These are phyloP conservation scores for Gracilaria domingensis DNA, from an alignment of 23 red algal species.

Conservation along the genomic window DNA sequence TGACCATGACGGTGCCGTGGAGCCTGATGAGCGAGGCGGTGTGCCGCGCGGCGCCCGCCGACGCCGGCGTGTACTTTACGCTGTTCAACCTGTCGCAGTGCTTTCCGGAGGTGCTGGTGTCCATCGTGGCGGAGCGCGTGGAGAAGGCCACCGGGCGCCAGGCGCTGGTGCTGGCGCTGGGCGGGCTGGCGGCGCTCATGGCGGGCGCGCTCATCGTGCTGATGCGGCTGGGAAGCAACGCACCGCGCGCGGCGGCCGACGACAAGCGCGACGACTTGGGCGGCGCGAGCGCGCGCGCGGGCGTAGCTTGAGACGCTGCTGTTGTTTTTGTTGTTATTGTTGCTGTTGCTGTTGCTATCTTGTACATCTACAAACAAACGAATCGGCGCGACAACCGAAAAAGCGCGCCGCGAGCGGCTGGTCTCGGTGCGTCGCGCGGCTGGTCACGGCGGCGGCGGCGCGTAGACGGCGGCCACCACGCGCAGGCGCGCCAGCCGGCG, in stretches of 20 bases:
- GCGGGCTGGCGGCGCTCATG: conserved; percentile 53
- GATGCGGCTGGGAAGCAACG: conserved; percentile 21
- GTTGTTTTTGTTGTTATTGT: too few relatives aligned
- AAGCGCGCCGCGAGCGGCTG: too few relatives aligned
- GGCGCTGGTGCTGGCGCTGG: conserved; percentile 57
- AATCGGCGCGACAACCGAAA: too few relatives aligned
- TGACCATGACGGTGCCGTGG: conserved; percentile 93
- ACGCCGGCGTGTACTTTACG: conserved; percentile 56
- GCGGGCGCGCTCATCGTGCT: conserved; percentile 34
- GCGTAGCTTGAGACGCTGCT: too few relatives aligned
- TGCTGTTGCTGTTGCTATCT: too few relatives aligned
- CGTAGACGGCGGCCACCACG: conserved; percentile 11
- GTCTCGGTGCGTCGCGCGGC: too few relatives aligned
- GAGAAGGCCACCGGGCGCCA: conserved; percentile 39
- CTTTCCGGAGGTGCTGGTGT: conserved; percentile 79
- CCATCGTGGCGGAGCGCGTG: conserved; percentile 63
- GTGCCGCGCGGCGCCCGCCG: conserved; percentile 4
- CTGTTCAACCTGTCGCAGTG: conserved; percentile 91
- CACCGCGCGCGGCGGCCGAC: too few relatives aligned
- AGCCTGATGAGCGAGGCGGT: conserved; percentile 77
- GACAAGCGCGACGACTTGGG: not conserved
- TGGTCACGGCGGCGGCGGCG: too few relatives aligned
- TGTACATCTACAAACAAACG: too few relatives aligned
- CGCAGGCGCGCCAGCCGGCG: not conserved
- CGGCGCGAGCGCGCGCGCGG: not conserved